Evolutionary conservation across 345 rosid genomes (phyloP).

Genomic region (Hevea brasiliensis): DNA sequence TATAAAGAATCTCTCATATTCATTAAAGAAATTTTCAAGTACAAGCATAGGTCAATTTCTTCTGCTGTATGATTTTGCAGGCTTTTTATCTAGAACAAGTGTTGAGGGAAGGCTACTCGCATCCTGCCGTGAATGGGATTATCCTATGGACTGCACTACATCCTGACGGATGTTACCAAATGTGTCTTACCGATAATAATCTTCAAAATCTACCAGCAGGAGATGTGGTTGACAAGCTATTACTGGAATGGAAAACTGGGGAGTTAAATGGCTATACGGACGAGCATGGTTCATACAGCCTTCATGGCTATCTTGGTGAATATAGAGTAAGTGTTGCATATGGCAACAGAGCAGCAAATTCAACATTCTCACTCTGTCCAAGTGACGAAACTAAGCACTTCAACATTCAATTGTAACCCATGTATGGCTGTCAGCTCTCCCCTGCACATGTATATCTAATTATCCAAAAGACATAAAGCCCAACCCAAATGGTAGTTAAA

Average conservation of each 20-base stretch:
- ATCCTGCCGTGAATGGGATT: conserved; percentile 76
- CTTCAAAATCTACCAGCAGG: conserved; percentile 71
- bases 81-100: conserved; percentile 69
- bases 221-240: conserved; percentile 57
- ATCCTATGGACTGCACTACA: conserved; percentile 86
- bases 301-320: conserved; percentile 72
- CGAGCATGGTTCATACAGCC: conserved; percentile 63
- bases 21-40: too few relatives aligned
- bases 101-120: conserved; percentile 83
- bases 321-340: conserved; percentile 36
- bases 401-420: conserved; percentile 41
- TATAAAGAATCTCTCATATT: neutral
- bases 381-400: conserved; percentile 64
- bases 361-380: conserved; percentile 47
- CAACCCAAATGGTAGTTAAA: too few relatives aligned
- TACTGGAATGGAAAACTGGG: conserved; percentile 58
- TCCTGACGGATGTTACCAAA: conserved; percentile 72
- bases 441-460: too few relatives aligned
- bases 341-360: conserved; percentile 37
- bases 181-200: conserved; percentile 71
- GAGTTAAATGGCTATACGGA: conserved; percentile 39
- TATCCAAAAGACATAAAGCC: too few relatives aligned
- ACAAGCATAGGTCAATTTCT: too few relatives aligned
- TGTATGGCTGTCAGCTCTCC: too few relatives aligned
- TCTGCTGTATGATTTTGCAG: conserved; percentile 25